These are phyloP conservation scores for Aspergillus nanangensis DNA, from an alignment of 495 filamentous ascomycete genomes.

Conservation along the genomic window DNA sequence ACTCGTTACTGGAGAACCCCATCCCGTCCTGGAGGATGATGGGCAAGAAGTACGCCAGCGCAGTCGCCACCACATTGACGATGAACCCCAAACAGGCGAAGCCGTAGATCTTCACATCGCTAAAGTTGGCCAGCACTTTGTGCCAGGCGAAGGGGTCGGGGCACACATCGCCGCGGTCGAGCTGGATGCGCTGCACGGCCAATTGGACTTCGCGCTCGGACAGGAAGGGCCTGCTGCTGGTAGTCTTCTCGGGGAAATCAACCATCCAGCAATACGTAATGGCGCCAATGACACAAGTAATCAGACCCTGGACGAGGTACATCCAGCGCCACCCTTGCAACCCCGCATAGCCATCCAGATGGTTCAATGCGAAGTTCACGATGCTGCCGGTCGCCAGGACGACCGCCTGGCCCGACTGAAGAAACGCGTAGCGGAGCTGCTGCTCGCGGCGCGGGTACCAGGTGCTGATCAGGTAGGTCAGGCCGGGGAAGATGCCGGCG, in stretches of 20 bases:
- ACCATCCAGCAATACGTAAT: constrained; percentile 75
- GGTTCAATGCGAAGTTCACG: constrained; percentile 68
- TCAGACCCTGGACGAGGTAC: constrained; percentile 65
- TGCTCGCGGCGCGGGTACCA: constrained; percentile 72
- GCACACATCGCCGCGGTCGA: constrained; percentile 62
- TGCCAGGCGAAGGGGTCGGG: constrained; percentile 56
- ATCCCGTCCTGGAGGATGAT: constrained; percentile 69
- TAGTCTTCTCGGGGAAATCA: constrained; percentile 69
- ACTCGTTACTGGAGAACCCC: constrained; percentile 60
- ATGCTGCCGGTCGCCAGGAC: constrained; percentile 67
- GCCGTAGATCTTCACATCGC: constrained; percentile 67
- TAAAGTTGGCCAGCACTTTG: constrained; percentile 56
- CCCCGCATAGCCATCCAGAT: constrained; percentile 53
- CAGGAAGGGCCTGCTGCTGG: constrained; percentile 59
- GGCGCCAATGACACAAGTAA: constrained; percentile 63
- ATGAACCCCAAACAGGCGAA: constrained; percentile 72
- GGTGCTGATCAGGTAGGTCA: constrained; percentile 65
- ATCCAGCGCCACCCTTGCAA: constrained; percentile 75
- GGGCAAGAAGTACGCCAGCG: constrained; percentile 65
- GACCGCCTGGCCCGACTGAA: constrained; percentile 65
- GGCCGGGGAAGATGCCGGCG: constrained; percentile 66
- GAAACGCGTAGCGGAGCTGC: constrained; percentile 69
- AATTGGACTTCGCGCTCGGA: constrained; percentile 52
- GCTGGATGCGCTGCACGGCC: constrained; percentile 53
- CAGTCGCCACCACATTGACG: constrained; percentile 66